Conservation (phyloP, 2,329 filamentous ascomycete species). For the Podosphaera fusca region DNA sequence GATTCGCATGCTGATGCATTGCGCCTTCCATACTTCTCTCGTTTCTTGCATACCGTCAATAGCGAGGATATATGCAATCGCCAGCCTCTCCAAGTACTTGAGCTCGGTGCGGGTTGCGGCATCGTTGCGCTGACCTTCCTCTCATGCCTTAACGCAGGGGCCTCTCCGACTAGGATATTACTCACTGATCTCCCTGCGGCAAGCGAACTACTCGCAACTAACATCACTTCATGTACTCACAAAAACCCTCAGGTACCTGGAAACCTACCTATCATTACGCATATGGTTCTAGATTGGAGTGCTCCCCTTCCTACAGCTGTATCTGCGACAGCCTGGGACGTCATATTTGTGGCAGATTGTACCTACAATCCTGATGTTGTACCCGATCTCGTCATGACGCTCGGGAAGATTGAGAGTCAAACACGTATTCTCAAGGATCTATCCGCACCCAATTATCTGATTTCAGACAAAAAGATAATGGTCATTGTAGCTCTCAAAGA, state of each 20-base stretch:
- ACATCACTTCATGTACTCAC: constrained; percentile 15
- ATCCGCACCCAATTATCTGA: no score
- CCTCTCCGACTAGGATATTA: background rate
- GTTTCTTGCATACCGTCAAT: constrained; percentile 2
- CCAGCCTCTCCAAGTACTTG: constrained; percentile 22
- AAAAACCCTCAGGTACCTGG: background rate
- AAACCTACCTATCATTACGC: constrained; percentile 18
- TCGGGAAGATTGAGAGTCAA: constrained; percentile 16
- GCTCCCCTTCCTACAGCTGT: constrained; percentile 19
- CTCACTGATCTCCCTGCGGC: constrained; percentile 46
- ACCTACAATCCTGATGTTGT: constrained; percentile 50
- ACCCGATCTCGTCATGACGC: constrained; percentile 34
- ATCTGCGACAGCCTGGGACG: constrained; percentile 22
- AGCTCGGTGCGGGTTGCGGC: constrained; percentile 46
- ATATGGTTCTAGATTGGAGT: constrained; percentile 39
- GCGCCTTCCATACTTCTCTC: constrained; percentile 4
- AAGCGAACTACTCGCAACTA: constrained; percentile 32
- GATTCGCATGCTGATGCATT: constrained; percentile 17
- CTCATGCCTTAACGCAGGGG: no score
- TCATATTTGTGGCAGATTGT: constrained; percentile 46
- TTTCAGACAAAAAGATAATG: no score
- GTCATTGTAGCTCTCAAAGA: no score
- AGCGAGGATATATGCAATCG: background rate
- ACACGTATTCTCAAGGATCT: background rate
- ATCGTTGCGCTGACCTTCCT: constrained; percentile 43